Base-by-base conservation (phyloP, 345 rosid genomes). In the Arabis alpina region DNA sequence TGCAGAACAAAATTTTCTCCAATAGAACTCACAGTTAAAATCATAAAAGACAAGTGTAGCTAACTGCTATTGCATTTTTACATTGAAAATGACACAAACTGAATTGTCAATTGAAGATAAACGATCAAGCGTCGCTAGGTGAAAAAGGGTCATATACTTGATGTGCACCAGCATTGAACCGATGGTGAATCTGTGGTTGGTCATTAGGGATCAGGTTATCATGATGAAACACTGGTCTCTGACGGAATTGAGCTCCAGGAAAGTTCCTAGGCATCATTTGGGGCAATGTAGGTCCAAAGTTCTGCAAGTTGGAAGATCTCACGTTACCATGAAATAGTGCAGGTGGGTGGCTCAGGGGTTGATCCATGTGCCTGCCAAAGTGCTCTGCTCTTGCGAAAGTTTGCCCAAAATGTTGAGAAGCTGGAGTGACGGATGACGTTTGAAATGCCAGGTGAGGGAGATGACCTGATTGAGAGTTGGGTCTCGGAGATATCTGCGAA, bases 91-190 rank as follows among this genome's bases (percentile, higher is more conserved):
- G 44, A 32, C 7, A 34, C n/a, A 34, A 6, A 6, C 6, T 34
- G 37, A 34, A 7, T 34, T 34, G 37, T 34, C 37, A 5, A 5
- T 34, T 32, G 6, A 32, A 32, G 36, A 32, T 32, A 32, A 32
- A 5, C 7, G 36, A 7, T 62, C 36, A 75, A 40, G 39, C 70
- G 27, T 75, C 79, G 16, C 93, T 77, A 12, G 96, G 99, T 13
- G 92, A 89, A 59, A 94, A 94, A 13, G 98, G 99, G 72, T 94
- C 98, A 70, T 89, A 94, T 36, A 83, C 75, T 77, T 87, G 98
- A 47, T 66, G 89, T 32, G 82, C 83, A 11, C 84, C 72, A 5
- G 73, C 44, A 48, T 44, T 65, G 40, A 81, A 79, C 40, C 64
- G 83, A 11, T 78, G 92, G 30, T 64, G 83, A 3, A 77, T 79